These are phyloP conservation scores for Astragalus membranaceus DNA, from an alignment of 306 rosid genomes.

Conservation along the genomic window DNA sequence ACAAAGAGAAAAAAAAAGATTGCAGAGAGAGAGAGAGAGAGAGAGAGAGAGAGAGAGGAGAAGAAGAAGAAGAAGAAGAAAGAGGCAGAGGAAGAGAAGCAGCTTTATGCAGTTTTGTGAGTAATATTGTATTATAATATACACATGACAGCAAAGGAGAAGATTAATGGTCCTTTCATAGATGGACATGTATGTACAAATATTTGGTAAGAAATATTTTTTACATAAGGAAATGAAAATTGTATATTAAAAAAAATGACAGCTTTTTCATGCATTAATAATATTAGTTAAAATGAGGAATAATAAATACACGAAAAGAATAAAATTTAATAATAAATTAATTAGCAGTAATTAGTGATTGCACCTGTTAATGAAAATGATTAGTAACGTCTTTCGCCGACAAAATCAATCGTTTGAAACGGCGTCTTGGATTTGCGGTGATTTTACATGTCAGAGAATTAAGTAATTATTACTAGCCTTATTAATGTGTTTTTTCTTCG, in stretches of 20 bases:
- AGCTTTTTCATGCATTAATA: slow-evolving; percentile 32
- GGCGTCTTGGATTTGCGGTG: slow-evolving; percentile 35
- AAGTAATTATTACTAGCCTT: background rate
- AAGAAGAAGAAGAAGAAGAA: background rate
- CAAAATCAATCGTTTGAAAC: slow-evolving; percentile 58
- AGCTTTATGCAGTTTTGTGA: slow-evolving; percentile 29
- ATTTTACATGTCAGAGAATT: slow-evolving; percentile 16
- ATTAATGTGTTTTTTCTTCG: background rate
- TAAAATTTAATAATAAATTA: slow-evolving; percentile 29
- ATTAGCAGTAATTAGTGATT: slow-evolving; percentile 45
- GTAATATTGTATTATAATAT: slow-evolving; percentile 38
- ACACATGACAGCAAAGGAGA: slow-evolving; percentile 35
- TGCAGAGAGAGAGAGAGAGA: slow-evolving; percentile 22
- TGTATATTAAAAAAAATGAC: slow-evolving; percentile 42
- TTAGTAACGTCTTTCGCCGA: slow-evolving; percentile 87
- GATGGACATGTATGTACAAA: slow-evolving; percentile 18
- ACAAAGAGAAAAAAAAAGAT: background rate
- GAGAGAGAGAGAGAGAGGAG: slow-evolving; percentile 14
- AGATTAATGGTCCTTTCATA: slow-evolving; percentile 26
- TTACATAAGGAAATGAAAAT: background rate
- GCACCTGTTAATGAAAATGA: slow-evolving; percentile 37
- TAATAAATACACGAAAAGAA: background rate
- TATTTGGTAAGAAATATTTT: slow-evolving; percentile 18
- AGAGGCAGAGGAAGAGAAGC: slow-evolving; percentile 27
- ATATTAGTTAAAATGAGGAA: background rate